These are phyloP conservation scores for Apiotrichum gamsii DNA, from an alignment of 1,284 basidiomycete genomes.

Conservation along the genomic window DNA sequence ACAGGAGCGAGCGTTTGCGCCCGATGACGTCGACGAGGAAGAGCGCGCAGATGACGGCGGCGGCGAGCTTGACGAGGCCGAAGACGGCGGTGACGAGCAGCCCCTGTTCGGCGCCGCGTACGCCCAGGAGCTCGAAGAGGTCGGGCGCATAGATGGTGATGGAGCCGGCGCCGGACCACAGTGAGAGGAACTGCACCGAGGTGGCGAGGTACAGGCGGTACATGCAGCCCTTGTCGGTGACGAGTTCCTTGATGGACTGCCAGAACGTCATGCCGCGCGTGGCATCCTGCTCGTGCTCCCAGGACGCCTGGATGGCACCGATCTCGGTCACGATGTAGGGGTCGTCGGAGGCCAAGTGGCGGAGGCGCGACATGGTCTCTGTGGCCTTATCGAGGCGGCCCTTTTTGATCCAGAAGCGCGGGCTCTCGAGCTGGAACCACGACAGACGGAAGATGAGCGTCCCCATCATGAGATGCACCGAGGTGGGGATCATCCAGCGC, in stretches of 20 bases:
- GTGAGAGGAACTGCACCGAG: conserved; percentile 8
- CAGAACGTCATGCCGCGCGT: conserved; percentile 5
- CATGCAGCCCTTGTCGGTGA: conserved; percentile 3
- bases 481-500: conserved; percentile 11
- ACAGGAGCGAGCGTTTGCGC: conserved; percentile 10
- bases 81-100: conserved; percentile 12
- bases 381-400: conserved; percentile 19
- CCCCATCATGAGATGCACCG: conserved; percentile 14
- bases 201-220: conserved; percentile 9
- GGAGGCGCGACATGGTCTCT: conserved; percentile 16
- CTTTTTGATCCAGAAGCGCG: conserved; percentile 24
- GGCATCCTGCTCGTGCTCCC: conserved; percentile 9
- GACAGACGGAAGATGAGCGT: conserved; percentile 7
- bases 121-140: conserved; percentile 10
- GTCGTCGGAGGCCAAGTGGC: conserved; percentile 19
- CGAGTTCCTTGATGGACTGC: conserved; percentile 2
- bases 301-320: conserved; percentile 17
- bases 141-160: conserved; percentile 12
- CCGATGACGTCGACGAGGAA: conserved; percentile 15
- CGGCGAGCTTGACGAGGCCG: conserved; percentile 10
- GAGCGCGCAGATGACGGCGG: conserved; percentile 9
- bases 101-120: conserved; percentile 4
- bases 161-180: conserved; percentile 14
- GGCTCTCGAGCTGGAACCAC: conserved; percentile 14
- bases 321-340: conserved; percentile 20